Conservation (phyloP, 129 eudicot species). For the sunflower (Helianthus annuus) region DNA sequence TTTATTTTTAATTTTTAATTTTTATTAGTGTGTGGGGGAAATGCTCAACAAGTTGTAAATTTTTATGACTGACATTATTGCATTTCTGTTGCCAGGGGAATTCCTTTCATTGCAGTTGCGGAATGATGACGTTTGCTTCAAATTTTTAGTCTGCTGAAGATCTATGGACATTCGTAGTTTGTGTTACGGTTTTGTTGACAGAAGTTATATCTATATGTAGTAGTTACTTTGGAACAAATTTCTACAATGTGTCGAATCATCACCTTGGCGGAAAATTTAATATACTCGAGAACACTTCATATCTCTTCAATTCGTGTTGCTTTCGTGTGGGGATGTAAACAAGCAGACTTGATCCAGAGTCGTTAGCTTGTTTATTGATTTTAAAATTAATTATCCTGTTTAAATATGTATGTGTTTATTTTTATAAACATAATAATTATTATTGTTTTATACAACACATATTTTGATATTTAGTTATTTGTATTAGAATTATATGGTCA, state of each 20-base stretch:
- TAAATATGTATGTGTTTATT: too few relatives aligned
- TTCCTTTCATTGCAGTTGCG: conserved; percentile 50
- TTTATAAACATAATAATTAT: too few relatives aligned
- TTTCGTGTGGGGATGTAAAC: too few relatives aligned
- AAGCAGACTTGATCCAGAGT: too few relatives aligned
- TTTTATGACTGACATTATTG: background rate
- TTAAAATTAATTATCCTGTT: too few relatives aligned
- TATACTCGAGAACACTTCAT: background rate
- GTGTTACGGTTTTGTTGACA: background rate
- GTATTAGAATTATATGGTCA: too few relatives aligned
- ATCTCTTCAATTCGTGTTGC: too few relatives aligned
- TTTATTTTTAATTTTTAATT: background rate
- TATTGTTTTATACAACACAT: too few relatives aligned
- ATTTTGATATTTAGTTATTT: too few relatives aligned
- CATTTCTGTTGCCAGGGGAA: conserved; percentile 44
- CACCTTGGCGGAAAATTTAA: background rate
- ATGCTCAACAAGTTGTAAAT: background rate
- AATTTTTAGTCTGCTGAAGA: background rate
- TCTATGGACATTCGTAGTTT: background rate
- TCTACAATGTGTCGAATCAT: background rate
- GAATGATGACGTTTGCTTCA: conserved; percentile 40
- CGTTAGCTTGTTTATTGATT: too few relatives aligned
- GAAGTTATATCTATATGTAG: background rate
- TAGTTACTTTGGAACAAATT: background rate
- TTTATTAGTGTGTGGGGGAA: background rate